phyloP scores from a whole-genome alignment of 2,329 filamentous ascomycete species.

The Neodidymelliopsis sp. region DNA sequence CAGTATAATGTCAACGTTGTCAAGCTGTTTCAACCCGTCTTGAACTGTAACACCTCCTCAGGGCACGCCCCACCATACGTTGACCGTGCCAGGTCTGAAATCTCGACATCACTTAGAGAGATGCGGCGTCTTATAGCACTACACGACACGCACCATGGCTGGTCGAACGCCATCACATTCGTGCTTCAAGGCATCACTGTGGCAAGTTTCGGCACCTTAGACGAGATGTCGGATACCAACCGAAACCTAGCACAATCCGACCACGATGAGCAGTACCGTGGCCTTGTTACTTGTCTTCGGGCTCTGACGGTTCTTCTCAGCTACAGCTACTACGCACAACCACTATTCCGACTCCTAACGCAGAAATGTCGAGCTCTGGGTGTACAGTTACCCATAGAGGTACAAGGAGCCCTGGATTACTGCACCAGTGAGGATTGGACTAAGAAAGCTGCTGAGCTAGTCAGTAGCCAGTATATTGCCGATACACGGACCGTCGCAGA shows the following conservation, averaged over 20 bases:
- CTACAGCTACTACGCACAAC: constrained; percentile 40
- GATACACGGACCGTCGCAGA: constrained; percentile 31
- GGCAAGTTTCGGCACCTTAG: constrained; percentile 35
- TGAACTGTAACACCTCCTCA: constrained; percentile 17
- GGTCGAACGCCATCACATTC: constrained; percentile 33
- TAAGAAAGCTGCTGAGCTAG: constrained; percentile 30
- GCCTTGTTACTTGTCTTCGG: constrained; percentile 38
- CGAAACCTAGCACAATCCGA: constrained; percentile 10
- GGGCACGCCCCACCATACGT: constrained; percentile 24
- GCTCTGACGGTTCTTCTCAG: constrained; percentile 31
- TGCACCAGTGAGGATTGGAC: constrained; percentile 44
- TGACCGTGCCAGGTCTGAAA: constrained; percentile 25
- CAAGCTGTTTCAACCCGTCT: constrained; percentile 35
- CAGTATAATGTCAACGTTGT: constrained; percentile 36
- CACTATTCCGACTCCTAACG: constrained; percentile 37
- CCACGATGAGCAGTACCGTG: constrained; percentile 32
- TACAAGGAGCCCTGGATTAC: constrained; percentile 26
- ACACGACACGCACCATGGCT: constrained; percentile 37
- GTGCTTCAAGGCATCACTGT: constrained; percentile 38
- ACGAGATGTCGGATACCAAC: constrained; percentile 29
- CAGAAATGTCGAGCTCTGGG: constrained; percentile 34
- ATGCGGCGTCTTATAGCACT: constrained; percentile 34
- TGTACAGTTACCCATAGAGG: constrained; percentile 32
- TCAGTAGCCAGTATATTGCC: constrained; percentile 43
- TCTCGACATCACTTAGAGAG: constrained; percentile 28